Evolutionary conservation across 805 yeast genomes (phyloP).

Genomic region (Hanseniaspora mollemarum): DNA sequence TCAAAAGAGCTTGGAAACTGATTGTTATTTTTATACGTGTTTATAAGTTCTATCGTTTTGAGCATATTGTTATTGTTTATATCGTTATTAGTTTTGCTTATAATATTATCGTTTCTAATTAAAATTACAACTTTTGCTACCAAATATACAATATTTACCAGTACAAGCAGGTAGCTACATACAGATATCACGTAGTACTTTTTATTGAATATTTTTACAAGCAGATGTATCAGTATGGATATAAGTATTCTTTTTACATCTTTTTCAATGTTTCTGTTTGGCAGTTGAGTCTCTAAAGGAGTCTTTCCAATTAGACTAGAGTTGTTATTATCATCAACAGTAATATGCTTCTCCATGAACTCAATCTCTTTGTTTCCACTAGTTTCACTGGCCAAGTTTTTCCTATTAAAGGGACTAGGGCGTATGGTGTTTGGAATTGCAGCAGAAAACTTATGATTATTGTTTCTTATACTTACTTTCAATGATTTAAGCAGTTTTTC

Average conservation of each 20-base stretch:
- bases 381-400: background rate
- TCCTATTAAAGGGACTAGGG: background rate
- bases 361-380: background rate
- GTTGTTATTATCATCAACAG: background rate
- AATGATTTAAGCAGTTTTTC: background rate
- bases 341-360: background rate
- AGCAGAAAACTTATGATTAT: background rate
- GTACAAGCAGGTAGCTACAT: background rate
- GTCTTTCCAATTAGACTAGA: background rate
- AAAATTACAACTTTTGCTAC: background rate
- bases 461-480: background rate
- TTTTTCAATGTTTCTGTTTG: constrained; percentile 6
- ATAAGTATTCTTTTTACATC: constrained; percentile 6
- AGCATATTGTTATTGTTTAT: background rate
- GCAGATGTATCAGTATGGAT: background rate
- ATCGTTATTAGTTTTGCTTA: no score
- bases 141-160: background rate
- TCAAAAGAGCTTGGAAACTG: background rate
- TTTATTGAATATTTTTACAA: background rate
- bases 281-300: background rate
- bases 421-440: background rate
- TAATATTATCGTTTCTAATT: background rate
- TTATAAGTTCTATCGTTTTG: background rate
- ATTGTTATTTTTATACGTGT: background rate
- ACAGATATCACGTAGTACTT: background rate